phyloP scores from a whole-genome alignment of 148 eudicot genomes.

The Tetragonia tetragonoides region DNA sequence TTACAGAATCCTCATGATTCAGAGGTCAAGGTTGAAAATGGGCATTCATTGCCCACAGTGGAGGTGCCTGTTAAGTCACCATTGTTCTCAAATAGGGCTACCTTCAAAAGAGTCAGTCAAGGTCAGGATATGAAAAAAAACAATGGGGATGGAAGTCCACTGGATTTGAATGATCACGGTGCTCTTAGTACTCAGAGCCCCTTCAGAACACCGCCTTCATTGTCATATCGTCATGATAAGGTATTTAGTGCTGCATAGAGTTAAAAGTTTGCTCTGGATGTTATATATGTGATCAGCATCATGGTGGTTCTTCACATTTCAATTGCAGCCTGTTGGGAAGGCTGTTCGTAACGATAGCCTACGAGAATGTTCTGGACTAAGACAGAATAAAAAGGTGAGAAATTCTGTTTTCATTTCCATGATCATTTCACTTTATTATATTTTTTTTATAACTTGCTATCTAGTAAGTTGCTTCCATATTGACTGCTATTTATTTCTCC shows the following conservation, averaged over 20 bases:
- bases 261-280: neutral
- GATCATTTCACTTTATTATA: neutral
- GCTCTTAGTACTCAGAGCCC: slow-evolving; percentile 52
- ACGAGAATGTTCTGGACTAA: slow-evolving; percentile 46
- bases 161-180: slow-evolving; percentile 28
- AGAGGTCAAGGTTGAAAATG: slow-evolving; percentile 44
- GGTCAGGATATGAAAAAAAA: slow-evolving; percentile 20
- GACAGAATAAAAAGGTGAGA: slow-evolving; percentile 81
- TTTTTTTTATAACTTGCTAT: neutral
- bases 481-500: neutral
- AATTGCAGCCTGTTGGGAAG: slow-evolving; percentile 47
- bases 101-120: slow-evolving; percentile 30
- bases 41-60: slow-evolving; percentile 41
- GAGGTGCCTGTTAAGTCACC: slow-evolving; percentile 38
- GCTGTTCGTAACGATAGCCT: slow-evolving; percentile 28
- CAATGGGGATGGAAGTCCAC: slow-evolving; percentile 27
- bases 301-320: slow-evolving; percentile 22
- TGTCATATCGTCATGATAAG: slow-evolving; percentile 65
- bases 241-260: slow-evolving; percentile 31
- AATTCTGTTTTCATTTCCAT: neutral
- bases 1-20: slow-evolving; percentile 40
- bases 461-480: neutral
- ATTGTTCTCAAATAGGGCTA: slow-evolving; percentile 27
- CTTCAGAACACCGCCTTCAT: slow-evolving; percentile 81
- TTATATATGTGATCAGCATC: neutral